Conservation (phyloP, 176 grass and related monocot genomes). For the Paspalum vaginatum region DNA sequence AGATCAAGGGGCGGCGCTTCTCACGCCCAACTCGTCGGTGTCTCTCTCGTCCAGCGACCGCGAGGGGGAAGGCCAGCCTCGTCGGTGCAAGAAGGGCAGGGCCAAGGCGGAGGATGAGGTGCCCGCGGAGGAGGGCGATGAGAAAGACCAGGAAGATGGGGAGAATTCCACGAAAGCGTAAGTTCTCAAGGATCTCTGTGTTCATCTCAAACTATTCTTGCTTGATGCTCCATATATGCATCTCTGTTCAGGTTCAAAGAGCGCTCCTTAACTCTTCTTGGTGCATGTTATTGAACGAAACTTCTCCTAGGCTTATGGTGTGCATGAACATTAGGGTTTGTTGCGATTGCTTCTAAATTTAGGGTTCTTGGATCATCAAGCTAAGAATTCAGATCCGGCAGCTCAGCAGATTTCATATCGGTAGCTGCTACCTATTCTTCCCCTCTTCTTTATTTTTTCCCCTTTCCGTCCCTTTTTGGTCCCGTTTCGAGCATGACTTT, state of each 20-base stretch:
- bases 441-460: slow-evolving; percentile 14
- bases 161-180: slow-evolving; percentile 84
- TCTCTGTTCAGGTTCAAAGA: slow-evolving; percentile 1
- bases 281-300: neutral
- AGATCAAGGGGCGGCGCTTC: slow-evolving; percentile 32
- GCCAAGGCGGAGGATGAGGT: slow-evolving; percentile 49
- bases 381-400: slow-evolving; percentile 33
- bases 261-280: slow-evolving; percentile 4
- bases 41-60: slow-evolving; percentile 72
- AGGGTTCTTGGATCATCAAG: slow-evolving; percentile 43
- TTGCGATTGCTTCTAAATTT: slow-evolving; percentile 27
- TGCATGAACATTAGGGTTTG: slow-evolving; percentile 58
- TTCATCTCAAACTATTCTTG: slow-evolving; percentile 28
- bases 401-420: neutral
- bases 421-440: slow-evolving; percentile 19
- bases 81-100: slow-evolving; percentile 64
- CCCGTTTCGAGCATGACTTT: slow-evolving; percentile 44
- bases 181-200: slow-evolving; percentile 20
- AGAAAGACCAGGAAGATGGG: slow-evolving; percentile 53
- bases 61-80: slow-evolving; percentile 56
- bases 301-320: slow-evolving; percentile 1
- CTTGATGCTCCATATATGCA: slow-evolving; percentile 21
- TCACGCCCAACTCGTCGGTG: slow-evolving; percentile 77
- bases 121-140: slow-evolving; percentile 38
- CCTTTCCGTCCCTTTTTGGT: slow-evolving; percentile 31